Percentiles rank a stretch among this genome's conserved stretches.
phyloP scores from a whole-genome alignment of 2,329 filamentous ascomycete genomes.

The Talaromyces verruculosus region DNA sequence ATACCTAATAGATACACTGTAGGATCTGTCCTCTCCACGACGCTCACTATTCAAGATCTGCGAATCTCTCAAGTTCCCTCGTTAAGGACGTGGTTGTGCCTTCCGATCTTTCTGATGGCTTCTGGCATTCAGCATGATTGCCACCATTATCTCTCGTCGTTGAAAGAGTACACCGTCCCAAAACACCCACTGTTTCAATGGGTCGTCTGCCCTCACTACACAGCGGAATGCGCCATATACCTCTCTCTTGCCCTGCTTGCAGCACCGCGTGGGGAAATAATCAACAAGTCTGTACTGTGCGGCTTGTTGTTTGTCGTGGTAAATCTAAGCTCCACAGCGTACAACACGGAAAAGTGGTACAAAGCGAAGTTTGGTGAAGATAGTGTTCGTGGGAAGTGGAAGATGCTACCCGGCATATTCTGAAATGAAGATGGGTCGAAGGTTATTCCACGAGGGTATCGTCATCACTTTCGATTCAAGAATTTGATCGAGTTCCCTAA shows the following conservation, averaged over 20 bases:
- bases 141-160: constrained; percentile 66
- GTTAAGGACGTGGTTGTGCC: constrained; percentile 55
- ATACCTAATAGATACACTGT: constrained; percentile 6
- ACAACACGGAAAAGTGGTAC: constrained; percentile 79
- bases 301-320: constrained; percentile 70
- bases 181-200: constrained; percentile 67
- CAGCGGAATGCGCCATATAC: constrained; percentile 83
- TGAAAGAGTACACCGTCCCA: constrained; percentile 83
- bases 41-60: constrained; percentile 37
- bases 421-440: constrained; percentile 25
- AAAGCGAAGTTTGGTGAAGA: constrained; percentile 68
- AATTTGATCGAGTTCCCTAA: constrained; percentile 67
- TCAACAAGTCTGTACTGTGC: constrained; percentile 73
- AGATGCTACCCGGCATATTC: constrained; percentile 65
- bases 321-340: constrained; percentile 80
- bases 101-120: constrained; percentile 66
- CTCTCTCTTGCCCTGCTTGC: constrained; percentile 70
- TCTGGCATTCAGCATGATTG: constrained; percentile 73
- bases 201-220: constrained; percentile 86
- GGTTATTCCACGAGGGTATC: neutral
- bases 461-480: constrained; percentile 33
- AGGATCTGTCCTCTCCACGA: constrained; percentile 37
- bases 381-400: constrained; percentile 64
- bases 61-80: constrained; percentile 43
- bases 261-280: constrained; percentile 63